Percentiles rank a stretch among this genome's conserved stretches.
These are phyloP conservation scores for Leishmania major DNA, from an alignment of 208 protist species.

Conservation along the genomic window DNA sequence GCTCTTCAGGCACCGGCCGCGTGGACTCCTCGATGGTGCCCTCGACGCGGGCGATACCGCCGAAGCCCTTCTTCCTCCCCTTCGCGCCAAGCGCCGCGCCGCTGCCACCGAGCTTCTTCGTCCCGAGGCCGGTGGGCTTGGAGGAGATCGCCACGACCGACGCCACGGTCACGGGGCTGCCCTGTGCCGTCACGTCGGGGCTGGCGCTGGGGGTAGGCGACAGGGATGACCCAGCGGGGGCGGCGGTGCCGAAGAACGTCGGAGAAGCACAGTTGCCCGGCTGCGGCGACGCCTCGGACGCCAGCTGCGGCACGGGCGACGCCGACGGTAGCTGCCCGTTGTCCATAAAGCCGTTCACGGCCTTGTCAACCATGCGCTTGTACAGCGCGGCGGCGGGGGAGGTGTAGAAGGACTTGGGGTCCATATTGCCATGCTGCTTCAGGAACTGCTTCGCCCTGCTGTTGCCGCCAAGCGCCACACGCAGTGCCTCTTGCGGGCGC, in stretches of 20 bases:
- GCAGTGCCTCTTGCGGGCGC: conserved; percentile 77
- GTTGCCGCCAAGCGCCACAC: conserved; percentile 93
- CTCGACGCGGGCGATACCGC: conserved; percentile 48
- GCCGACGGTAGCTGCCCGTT: conserved; percentile 12
- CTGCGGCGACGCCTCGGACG: background rate
- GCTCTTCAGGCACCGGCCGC: conserved; percentile 50
- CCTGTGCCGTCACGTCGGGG: conserved; percentile 19
- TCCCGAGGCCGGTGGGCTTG: conserved; percentile 18
- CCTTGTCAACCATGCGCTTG: conserved; percentile 70
- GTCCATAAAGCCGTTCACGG: conserved; percentile 51
- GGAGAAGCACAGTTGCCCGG: background rate
- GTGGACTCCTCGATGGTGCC: conserved; percentile 53
- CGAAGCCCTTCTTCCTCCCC: conserved; percentile 64
- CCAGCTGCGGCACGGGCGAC: background rate
- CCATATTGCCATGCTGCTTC: conserved; percentile 76
- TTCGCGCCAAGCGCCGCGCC: conserved; percentile 18
- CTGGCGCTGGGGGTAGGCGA: conserved; percentile 12
- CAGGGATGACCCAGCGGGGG: conserved; percentile 5
- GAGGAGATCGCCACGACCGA: conserved; percentile 41
- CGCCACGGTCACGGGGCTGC: conserved; percentile 33
- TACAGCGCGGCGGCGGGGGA: conserved; percentile 63
- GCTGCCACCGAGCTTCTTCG: conserved; percentile 21
- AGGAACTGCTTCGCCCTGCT: conserved; percentile 75
- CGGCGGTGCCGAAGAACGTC: conserved; percentile 4
- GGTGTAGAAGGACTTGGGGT: conserved; percentile 75